Conservation (phyloP, 2,329 filamentous ascomycete species). For the Calonectria multiphialidica region DNA sequence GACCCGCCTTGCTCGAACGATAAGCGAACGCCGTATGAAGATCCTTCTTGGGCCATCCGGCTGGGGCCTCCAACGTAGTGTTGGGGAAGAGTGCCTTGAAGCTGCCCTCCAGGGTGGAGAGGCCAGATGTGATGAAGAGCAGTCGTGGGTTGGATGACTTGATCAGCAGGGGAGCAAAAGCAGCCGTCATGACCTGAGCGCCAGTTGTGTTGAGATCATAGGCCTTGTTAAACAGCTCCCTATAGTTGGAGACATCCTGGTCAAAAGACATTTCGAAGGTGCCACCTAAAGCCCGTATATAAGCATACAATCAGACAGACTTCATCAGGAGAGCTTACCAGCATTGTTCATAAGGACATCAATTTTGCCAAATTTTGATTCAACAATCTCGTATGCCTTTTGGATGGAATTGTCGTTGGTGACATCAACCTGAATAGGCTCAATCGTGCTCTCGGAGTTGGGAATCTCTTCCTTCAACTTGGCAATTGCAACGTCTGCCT, state of each 20-base stretch:
- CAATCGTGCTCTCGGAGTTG: constrained; percentile 54
- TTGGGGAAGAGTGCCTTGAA: not conserved
- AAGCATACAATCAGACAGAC: not conserved
- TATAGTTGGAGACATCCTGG: constrained; percentile 43
- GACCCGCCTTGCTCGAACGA: constrained; percentile 2
- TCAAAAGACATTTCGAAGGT: constrained; percentile 54
- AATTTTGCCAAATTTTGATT: constrained; percentile 56
- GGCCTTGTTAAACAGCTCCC: constrained; percentile 58
- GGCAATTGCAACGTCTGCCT: constrained; percentile 61
- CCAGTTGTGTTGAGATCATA: constrained; percentile 65
- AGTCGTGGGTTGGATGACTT: constrained; percentile 56
- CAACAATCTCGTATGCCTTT: constrained; percentile 56
- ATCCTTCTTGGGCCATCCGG: constrained; percentile 9
- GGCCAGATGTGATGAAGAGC: constrained; percentile 59
- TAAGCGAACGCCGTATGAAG: not conserved
- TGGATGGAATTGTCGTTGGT: constrained; percentile 64
- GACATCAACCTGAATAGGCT: constrained; percentile 65
- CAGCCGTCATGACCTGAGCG: constrained; percentile 54
- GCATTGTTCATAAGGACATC: constrained; percentile 71
- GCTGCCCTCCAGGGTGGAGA: constrained; percentile 1
- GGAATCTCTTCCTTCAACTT: constrained; percentile 55
- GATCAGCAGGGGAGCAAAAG: constrained; percentile 59
- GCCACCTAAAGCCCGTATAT: constrained; percentile 47
- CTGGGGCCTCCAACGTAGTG: not conserved
- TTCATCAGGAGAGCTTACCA: constrained; percentile 46